These are phyloP conservation scores for Sporopachydermia lactativora DNA, from an alignment of 805 yeast genomes.

Conservation along the genomic window DNA sequence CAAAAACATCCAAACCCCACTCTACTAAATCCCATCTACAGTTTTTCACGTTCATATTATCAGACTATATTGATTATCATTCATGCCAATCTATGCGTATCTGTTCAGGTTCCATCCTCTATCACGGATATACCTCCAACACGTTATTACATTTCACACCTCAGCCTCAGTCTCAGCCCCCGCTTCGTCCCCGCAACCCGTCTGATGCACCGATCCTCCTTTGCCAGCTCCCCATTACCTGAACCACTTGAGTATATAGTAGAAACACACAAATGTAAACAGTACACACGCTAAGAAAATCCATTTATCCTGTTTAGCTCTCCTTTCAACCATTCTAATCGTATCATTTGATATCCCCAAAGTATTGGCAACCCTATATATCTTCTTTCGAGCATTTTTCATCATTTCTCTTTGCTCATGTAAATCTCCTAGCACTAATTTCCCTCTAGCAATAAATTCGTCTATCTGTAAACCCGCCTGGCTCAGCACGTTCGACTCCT, in stretches of 20 bases:
- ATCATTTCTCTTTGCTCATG: constrained; percentile 73
- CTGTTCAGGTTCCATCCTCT: too few relatives aligned
- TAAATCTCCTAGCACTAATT: constrained; percentile 69
- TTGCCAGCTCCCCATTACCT: constrained; percentile 42
- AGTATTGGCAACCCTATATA: constrained; percentile 59
- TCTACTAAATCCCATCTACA: too few relatives aligned
- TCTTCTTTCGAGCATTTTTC: constrained; percentile 41
- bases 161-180: constrained; percentile 19
- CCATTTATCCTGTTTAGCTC: constrained; percentile 79
- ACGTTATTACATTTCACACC: too few relatives aligned
- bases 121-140: too few relatives aligned
- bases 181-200: constrained; percentile 26
- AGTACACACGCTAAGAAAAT: constrained; percentile 67
- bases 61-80: too few relatives aligned
- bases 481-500: constrained; percentile 49
- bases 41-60: too few relatives aligned
- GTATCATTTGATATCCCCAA: constrained; percentile 82
- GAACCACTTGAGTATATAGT: constrained; percentile 49
- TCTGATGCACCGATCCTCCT: too few relatives aligned
- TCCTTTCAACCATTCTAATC: constrained; percentile 60
- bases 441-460: constrained; percentile 82
- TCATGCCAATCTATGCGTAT: too few relatives aligned
- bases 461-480: constrained; percentile 76
- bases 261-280: constrained; percentile 50
- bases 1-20: too few relatives aligned